These are phyloP conservation scores for Arthrobotrys conoides DNA, from an alignment of 2,329 filamentous ascomycete species.

Conservation along the genomic window DNA sequence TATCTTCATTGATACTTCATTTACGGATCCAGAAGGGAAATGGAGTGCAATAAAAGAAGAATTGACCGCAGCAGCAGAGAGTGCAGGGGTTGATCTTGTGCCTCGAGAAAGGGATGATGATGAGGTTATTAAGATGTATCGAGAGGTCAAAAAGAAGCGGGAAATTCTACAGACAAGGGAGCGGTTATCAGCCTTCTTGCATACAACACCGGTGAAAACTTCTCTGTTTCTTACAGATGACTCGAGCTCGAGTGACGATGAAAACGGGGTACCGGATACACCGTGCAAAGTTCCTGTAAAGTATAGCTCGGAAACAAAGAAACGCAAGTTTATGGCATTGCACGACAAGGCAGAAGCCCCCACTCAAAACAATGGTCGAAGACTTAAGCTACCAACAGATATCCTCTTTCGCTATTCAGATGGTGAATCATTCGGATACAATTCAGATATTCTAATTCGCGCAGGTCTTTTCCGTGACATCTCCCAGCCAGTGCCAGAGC, in stretches of 20 bases:
- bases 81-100: conserved; percentile 16
- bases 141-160: conserved; percentile 25
- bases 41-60: conserved; percentile 40
- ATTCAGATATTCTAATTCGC: conserved; percentile 42
- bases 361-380: not conserved
- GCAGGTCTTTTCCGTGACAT: conserved; percentile 51
- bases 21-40: conserved; percentile 36
- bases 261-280: conserved; percentile 15
- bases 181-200: conserved; percentile 28
- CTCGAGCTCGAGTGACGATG: conserved; percentile 25
- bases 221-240: conserved; percentile 14
- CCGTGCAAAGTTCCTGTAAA: conserved; percentile 34
- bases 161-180: conserved; percentile 16
- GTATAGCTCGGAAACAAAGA: conserved; percentile 9
- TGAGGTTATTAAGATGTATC: conserved; percentile 25
- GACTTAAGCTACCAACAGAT: conserved; percentile 15
- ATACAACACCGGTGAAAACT: conserved; percentile 16
- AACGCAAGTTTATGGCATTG: conserved; percentile 21
- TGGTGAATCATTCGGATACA: conserved; percentile 52
- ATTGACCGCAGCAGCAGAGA: conserved; percentile 40
- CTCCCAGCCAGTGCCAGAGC: conserved; percentile 37
- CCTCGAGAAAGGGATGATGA: conserved; percentile 35
- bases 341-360: not conserved
- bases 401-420: conserved; percentile 57
- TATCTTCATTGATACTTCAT: conserved; percentile 48